phyloP scores from a whole-genome alignment of 2,329 filamentous ascomycete species.

The Hymenoscyphus fructigenus region DNA sequence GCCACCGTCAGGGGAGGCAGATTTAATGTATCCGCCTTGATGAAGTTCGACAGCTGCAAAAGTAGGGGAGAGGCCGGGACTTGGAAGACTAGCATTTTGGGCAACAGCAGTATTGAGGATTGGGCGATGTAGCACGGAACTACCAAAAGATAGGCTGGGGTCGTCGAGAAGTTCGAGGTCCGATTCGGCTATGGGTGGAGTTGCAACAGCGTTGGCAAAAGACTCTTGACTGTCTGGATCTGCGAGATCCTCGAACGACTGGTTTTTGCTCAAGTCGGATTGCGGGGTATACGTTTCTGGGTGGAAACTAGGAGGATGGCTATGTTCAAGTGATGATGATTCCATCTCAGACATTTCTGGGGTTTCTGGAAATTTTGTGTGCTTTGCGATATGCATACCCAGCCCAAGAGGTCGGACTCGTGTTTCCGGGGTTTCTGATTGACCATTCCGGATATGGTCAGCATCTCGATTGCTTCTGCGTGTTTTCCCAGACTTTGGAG shows the following conservation, averaged over 20 bases:
- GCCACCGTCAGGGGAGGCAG: conserved; percentile 45
- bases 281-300: conserved; percentile 48
- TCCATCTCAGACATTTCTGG: conserved; percentile 58
- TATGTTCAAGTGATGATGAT: conserved; percentile 37
- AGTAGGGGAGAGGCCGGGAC: conserved; percentile 90
- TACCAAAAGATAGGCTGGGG: conserved; percentile 49
- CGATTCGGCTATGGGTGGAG: conserved; percentile 72
- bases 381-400: conserved; percentile 25
- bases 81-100: conserved; percentile 90
- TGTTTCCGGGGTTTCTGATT: conserved; percentile 16
- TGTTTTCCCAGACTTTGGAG: conserved; percentile 21
- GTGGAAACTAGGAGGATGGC: conserved; percentile 27
- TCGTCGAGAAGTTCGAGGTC: conserved; percentile 63
- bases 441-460: conserved; percentile 7
- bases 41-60: conserved; percentile 64
- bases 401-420: conserved; percentile 25
- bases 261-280: conserved; percentile 43
- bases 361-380: conserved; percentile 48
- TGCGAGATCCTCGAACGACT: conserved; percentile 31
- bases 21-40: conserved; percentile 37
- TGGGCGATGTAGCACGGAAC: conserved; percentile 48
- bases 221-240: conserved; percentile 47
- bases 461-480: conserved; percentile 16
- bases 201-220: conserved; percentile 63
- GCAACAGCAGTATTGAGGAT: conserved; percentile 67